These are phyloP conservation scores for Calonectria pseudoturangicola DNA, from an alignment of 2,329 filamentous ascomycete genomes.

Conservation along the genomic window DNA sequence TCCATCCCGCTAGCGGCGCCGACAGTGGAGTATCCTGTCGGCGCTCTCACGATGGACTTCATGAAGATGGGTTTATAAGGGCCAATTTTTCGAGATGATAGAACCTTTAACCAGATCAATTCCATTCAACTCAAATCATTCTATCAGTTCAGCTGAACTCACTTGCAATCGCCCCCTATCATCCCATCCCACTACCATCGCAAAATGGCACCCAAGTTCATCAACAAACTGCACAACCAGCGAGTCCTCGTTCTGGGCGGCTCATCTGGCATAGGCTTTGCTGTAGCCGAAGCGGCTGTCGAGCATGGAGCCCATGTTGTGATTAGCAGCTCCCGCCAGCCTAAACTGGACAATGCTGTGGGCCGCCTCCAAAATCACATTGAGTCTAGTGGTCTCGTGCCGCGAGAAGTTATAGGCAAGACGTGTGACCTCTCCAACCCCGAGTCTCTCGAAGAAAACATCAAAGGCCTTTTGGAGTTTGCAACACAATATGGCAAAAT, in stretches of 20 bases:
- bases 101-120: background rate
- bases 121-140: background rate
- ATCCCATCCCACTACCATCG: background rate
- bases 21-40: conserved; percentile 4
- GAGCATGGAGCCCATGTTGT: conserved; percentile 73
- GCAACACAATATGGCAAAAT: conserved; percentile 68
- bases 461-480: conserved; percentile 68
- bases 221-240: conserved; percentile 60
- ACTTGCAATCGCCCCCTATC: background rate
- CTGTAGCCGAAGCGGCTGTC: conserved; percentile 74
- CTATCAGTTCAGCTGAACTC: background rate
- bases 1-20: conserved; percentile 19
- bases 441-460: conserved; percentile 60
- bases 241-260: conserved; percentile 78
- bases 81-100: background rate
- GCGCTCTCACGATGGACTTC: conserved; percentile 10
- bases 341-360: conserved; percentile 69
- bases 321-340: conserved; percentile 74
- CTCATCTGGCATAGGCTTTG: conserved; percentile 77
- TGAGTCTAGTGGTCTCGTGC: conserved; percentile 60
- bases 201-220: conserved; percentile 52
- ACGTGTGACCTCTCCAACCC: conserved; percentile 47
- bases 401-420: conserved; percentile 53
- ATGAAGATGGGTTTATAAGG: conserved; percentile 7
- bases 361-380: conserved; percentile 58